phyloP scores from a whole-genome alignment of 1,284 basidiomycete species.

The Exsudoporus floridanus region DNA sequence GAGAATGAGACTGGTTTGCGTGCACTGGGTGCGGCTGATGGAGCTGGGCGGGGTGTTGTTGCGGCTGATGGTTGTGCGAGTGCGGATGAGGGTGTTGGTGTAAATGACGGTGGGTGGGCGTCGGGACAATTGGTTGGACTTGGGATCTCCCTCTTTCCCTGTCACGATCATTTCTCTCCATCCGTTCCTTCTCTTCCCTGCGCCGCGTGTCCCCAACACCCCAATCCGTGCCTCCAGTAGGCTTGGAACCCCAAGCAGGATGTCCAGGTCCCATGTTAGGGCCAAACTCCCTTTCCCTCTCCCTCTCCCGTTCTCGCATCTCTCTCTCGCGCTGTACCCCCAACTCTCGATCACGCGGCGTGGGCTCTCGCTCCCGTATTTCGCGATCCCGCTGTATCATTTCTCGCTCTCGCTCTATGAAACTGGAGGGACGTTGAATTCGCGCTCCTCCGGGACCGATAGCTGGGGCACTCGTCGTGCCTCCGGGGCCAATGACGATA shows the following conservation, averaged over 20 bases:
- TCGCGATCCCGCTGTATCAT: conserved; percentile 26
- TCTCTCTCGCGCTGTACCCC: conserved; percentile 25
- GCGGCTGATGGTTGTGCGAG: conserved; percentile 23
- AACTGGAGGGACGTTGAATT: conserved; percentile 27
- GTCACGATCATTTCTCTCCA: conserved; percentile 32
- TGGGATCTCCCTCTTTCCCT: conserved; percentile 35
- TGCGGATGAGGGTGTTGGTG: conserved; percentile 28
- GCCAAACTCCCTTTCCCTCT: no score
- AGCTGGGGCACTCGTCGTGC: conserved; percentile 18
- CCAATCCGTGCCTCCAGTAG: conserved; percentile 30
- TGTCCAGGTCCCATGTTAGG: conserved; percentile 19
- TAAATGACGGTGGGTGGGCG: conserved; percentile 23
- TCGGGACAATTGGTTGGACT: conserved; percentile 25
- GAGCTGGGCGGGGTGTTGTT: conserved; percentile 21
- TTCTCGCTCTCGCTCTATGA: conserved; percentile 31
- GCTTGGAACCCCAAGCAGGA: conserved; percentile 29
- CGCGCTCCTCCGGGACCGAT: conserved; percentile 23
- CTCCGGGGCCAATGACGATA: conserved; percentile 28
- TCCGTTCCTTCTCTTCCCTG: conserved; percentile 35
- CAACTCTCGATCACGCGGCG: conserved; percentile 25
- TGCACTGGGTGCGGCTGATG: conserved; percentile 26
- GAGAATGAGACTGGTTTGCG: conserved; percentile 25
- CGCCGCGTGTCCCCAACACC: conserved; percentile 27
- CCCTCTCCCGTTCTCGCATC: conserved; percentile 26
- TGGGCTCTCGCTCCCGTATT: conserved; percentile 24